Evolutionary conservation across 1,284 basidiomycete species (phyloP), one percentile per base, ranked within the genome.

Genomic region (Takashimella tepidaria): DNA sequence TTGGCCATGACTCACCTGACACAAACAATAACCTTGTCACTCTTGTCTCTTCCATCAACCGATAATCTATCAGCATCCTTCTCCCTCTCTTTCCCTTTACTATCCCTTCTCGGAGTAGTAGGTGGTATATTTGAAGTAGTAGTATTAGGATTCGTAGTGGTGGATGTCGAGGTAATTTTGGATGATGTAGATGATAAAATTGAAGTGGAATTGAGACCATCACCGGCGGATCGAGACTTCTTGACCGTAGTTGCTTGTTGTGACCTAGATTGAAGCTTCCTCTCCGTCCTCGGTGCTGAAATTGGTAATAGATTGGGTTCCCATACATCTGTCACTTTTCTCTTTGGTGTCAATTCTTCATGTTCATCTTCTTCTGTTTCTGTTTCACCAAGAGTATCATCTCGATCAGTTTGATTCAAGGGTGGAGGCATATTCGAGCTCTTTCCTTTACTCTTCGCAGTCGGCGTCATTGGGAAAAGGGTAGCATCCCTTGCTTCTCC

Each of bases 21-120:
- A 54, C 72, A 74, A 22, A 74, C 72, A 10, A 73, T 60, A 21
- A 74, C 72, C 51, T 74, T 74, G 57, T 74, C 72, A 23, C 58
- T 57, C 13, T 27, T 49, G 3, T 49, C 37, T 8, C 37, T 31
- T 24, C 50, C 37, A 25, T 37, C 40, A 16, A 37, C 10, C 10
- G 31, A 37, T 8, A 37, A 37, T 16, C 31, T 37, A 16, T 37
- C 31, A 37, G 10, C 16, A 8, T 37, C 31, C 31, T 16, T 37
- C 16, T 37, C 31, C 16, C 31, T 8, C 16, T 37, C 31, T 37
- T 37, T 37, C 10, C 31, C 31, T 37, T 37, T 37, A 37, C 31
- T 37, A 8, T 37, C 31, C 31, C 31, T 37, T 16, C 31, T 37
- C 31, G 31, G 31, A 8, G 31, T 37, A 8, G 16, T 37, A 8